Base-by-base conservation (phyloP, 176 grass and related monocot species). In the Chloris gayana region DNA sequence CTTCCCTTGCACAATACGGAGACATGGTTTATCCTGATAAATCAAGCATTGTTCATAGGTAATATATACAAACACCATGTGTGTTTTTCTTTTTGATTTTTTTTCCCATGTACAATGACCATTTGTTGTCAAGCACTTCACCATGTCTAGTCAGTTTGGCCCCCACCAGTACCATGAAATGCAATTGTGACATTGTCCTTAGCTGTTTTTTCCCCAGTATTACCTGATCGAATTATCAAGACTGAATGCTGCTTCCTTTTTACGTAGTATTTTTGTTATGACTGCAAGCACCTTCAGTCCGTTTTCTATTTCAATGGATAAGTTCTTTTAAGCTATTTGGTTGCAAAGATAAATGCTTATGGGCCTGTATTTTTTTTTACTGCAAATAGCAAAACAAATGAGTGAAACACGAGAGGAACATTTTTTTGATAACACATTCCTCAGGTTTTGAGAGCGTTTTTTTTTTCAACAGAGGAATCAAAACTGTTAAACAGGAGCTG, bases 21-120 rank as follows among this genome's bases (percentile, higher is more conserved):
- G 90, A 93, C 72, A 41, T 99, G 79, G 88, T 91, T 78, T 95
- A 99, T 83, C 96, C 96, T 79, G 88, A 89, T 84, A 93, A 93
- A 69, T 77, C 70, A 30, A 91, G 92, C 82, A 99, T 99, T 84
- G 75, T 95, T 80, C 90, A 99, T 85, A 95, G 90, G 96, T 97
- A 86, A 74, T 22, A 3, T 49, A 22, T 82, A 41, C 37, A 74
- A 21, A 75, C 32, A 31, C 24, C 33, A 56, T 64, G 74, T 7
- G 1, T 77, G 69, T 58, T n/a, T 88, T 21, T 44, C 39, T 63
- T 51, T 25, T 68, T 25, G 24, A 53, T 66, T 30, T 79, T 13
- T 54, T 54, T 53, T 21, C 14, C 14, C 4, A 19, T 22, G 5
- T 22, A 54, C 6, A 22, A 1, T 59, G 8, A 11, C n/a, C 9